phyloP scores from a whole-genome alignment of 768 basidiomycete genomes.

The Leccinum barrowsii region DNA sequence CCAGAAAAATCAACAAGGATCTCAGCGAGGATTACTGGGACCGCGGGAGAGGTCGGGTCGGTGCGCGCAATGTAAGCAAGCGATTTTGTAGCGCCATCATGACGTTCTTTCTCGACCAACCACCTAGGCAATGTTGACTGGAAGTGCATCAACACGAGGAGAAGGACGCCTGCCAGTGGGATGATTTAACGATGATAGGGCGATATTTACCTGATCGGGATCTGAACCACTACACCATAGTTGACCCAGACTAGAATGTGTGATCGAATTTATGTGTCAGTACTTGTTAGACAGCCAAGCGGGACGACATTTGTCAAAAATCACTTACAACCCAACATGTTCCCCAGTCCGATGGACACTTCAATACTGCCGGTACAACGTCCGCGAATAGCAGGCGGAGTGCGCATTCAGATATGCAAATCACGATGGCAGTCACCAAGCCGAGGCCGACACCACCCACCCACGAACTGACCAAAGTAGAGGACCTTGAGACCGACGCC shows the following conservation, averaged over 20 bases:
- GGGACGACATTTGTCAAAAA: neutral
- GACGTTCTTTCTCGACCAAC: constrained; percentile 35
- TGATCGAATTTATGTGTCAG: too few relatives aligned
- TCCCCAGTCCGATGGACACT: constrained; percentile 30
- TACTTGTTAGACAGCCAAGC: neutral
- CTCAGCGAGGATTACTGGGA: constrained; percentile 31
- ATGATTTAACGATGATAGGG: constrained; percentile 28
- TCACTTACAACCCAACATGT: constrained; percentile 34
- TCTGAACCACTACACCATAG: too few relatives aligned
- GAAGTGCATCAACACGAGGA: constrained; percentile 33
- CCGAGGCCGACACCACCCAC: constrained; percentile 48
- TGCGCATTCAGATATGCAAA: constrained; percentile 36
- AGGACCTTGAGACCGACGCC: constrained; percentile 25
- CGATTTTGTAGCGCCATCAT: constrained; percentile 31
- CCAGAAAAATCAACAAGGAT: constrained; percentile 35
- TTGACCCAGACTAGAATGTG: too few relatives aligned
- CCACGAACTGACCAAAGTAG: constrained; percentile 40
- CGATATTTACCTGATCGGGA: neutral
- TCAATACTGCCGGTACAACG: constrained; percentile 35
- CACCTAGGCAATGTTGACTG: constrained; percentile 42
- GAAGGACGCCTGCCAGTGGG: constrained; percentile 32
- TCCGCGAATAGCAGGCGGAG: constrained; percentile 33
- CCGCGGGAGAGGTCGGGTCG: constrained; percentile 22
- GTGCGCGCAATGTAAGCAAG: constrained; percentile 29
- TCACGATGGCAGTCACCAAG: constrained; percentile 32